Evolutionary conservation across 2,329 filamentous ascomycete genomes (phyloP), one percentile per base, ranked within the genome.

Genomic region (Botryotinia convoluta): DNA sequence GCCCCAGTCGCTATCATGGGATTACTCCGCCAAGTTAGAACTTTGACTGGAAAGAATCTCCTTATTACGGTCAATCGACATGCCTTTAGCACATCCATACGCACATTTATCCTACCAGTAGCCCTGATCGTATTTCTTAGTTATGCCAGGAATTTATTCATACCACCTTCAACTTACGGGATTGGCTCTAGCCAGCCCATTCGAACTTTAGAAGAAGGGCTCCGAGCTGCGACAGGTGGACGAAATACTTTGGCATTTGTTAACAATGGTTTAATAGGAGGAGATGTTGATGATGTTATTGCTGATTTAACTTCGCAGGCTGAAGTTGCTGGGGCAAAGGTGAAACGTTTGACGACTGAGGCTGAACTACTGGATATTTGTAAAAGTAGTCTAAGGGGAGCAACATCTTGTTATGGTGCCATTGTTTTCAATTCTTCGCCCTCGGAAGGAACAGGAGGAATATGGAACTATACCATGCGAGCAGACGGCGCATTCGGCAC

Each of bases 391-490:
- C 82, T 93, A 69, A 84, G 89, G 54, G 92, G 92, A 29, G 90
- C 92, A 1, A 92, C 91, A 20, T 84, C 82, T 1, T 96, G 93
- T 81, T 94, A 91, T 79, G 92, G 88, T 29, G 93, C 92, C 14
- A 87, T 92, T 1, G 88, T 92, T 7, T 95, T 97, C 83, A 85
- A 89, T 71, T 91, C 91, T 0, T 97, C 93, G 8, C 93, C 94
- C 0, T 86, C 82, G 1, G 91, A 96, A 83, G 93, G 93, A 16
- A 75, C 81, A 1, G 87, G 86, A 10, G 87, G 87, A 2, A 82
- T 88, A 62, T 97, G 95, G 95, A 97, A 96, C 82, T 98, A 97
- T 80, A 95, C 93, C 0, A 85, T 97, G 39, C 87, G 93, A 73
- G 90, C 90, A 4, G 95, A 97, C 80, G 91, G 91, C 51, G 86